Evolutionary conservation across 306 rosid species (phyloP).

Genomic region (Citrullus colocynthis): DNA sequence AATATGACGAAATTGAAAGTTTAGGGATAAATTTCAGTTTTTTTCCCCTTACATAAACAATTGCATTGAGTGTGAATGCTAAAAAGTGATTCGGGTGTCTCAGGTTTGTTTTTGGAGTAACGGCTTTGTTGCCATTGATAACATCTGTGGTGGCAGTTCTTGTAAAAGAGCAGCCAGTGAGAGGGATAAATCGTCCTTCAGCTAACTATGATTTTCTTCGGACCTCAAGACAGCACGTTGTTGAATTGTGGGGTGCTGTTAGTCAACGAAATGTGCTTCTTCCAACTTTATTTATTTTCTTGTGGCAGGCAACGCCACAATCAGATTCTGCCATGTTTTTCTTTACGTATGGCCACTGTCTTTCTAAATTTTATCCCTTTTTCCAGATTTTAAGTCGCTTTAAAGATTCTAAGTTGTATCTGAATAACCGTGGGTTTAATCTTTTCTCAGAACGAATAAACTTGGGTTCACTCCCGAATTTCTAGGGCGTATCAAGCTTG

Average conservation of each 20-base stretch:
- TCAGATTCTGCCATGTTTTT: conserved; percentile 97
- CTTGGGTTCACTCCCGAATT: conserved; percentile 91
- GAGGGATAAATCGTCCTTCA: conserved; percentile 32
- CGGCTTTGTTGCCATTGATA: conserved; percentile 80
- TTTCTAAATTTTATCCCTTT: conserved; percentile 13
- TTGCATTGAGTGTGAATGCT: not conserved
- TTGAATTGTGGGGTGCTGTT: conserved; percentile 71
- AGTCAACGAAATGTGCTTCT: conserved; percentile 68
- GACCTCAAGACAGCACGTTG: conserved; percentile 55
- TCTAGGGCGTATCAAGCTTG: conserved; percentile 92
- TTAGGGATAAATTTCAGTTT: too few species aligned
- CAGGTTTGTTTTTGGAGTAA: conserved; percentile 97
- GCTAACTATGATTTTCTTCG: conserved; percentile 34
- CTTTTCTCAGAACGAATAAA: conserved; percentile 68
- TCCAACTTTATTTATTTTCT: conserved; percentile 83
- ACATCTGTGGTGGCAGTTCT: conserved; percentile 94
- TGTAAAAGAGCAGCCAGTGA: conserved; percentile 65
- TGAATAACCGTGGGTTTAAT: not conserved
- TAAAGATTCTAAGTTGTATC: not conserved
- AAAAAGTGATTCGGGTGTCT: conserved; percentile 5
- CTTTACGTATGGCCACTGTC: conserved; percentile 59
- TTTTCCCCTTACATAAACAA: not conserved
- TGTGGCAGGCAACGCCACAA: conserved; percentile 99
- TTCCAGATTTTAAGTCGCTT: not conserved
- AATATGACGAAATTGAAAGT: too few species aligned